A percentile compares a stretch with the other conserved stretches of the same genome.
Evolutionary conservation across 768 basidiomycete species (phyloP).

Genomic region (Hypsizygus marmoreus): DNA sequence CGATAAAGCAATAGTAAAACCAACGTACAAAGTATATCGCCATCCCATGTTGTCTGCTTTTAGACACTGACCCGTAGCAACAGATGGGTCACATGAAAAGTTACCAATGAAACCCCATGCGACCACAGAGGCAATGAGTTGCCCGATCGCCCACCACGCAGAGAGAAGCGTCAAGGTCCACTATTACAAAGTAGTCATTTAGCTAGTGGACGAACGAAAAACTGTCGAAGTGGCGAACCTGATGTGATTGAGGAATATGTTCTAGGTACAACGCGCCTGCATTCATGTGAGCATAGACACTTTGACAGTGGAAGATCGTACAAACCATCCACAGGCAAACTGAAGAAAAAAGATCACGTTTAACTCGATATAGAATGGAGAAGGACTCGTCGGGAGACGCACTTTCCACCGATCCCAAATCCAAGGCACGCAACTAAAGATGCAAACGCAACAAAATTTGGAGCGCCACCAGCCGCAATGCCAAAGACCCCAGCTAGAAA

Average conservation of each 20-base stretch:
- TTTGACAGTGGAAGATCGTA: background rate
- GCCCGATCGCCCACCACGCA: constrained; percentile 54
- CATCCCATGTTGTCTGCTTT: constrained; percentile 59
- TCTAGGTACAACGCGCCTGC: constrained; percentile 46
- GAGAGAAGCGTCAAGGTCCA: constrained; percentile 59
- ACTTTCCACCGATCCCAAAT: constrained; percentile 56
- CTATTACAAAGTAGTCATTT: constrained; percentile 22
- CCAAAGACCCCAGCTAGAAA: constrained; percentile 50
- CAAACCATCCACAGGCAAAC: constrained; percentile 50
- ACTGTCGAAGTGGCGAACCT: constrained; percentile 24
- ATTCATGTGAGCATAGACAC: background rate
- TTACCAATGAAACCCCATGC: constrained; percentile 59
- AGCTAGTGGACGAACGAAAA: constrained; percentile 1
- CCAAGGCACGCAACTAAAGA: constrained; percentile 48
- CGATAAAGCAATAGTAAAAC: constrained; percentile 5
- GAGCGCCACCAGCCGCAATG: constrained; percentile 46
- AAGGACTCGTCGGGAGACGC: no score
- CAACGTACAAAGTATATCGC: constrained; percentile 53
- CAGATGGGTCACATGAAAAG: constrained; percentile 47
- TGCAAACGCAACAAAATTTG: constrained; percentile 47
- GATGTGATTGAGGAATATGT: constrained; percentile 43
- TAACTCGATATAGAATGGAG: no score
- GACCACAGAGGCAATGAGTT: constrained; percentile 51
- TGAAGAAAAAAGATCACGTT: no score
- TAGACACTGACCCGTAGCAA: constrained; percentile 40